Evolutionary conservation across 768 basidiomycete species (phyloP), one percentile per base, ranked within the genome.

Genomic region (Pisolithus microcarpus): DNA sequence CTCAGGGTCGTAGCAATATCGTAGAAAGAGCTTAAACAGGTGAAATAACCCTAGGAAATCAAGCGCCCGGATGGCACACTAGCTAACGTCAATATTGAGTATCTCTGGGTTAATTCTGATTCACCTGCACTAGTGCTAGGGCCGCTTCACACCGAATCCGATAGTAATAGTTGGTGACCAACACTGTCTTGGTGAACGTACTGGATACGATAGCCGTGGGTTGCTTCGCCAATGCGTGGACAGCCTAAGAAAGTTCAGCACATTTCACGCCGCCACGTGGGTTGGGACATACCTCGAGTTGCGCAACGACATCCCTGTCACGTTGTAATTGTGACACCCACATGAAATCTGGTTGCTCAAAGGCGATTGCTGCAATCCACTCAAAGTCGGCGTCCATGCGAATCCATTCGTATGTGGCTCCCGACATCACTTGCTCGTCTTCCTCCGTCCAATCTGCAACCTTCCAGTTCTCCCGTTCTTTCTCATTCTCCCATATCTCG

Each of bases 361-460:
- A 98, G 55, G 82, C 83, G 54, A 97, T 80, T 37, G 78, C 78
- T n/a, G 91, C 87, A 49, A 98, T 88, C 96, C 96, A 99, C 70
- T 99, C 96, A 66, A 96, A 94, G 65, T 99, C 96, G 15, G 96
- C 93, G 63, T 99, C 96, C 78, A 98, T 90, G 55, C 96, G 76
- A 52, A 99, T 98, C 95, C 95, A 99, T 69, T 99, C 96, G 67
- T 97, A 99, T 3, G 92, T 95, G 55, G 95, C 94, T 16, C 90
- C 90, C 37, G 87, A 84, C 91, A 98, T 95, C 39, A 78, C 75
- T 53, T 86, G 83, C 62, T 96, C 94, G 53, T 98, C 93, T 58
- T 96, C 92, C 61, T 96, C 94, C 5, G 88, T 90, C 96, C 96
- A 98, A 65, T 98, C 94, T 6, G 88, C 87, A 4, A 98, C 94